phyloP scores from a whole-genome alignment of 495 filamentous ascomycete species.

The Cercophora sp. region DNA sequence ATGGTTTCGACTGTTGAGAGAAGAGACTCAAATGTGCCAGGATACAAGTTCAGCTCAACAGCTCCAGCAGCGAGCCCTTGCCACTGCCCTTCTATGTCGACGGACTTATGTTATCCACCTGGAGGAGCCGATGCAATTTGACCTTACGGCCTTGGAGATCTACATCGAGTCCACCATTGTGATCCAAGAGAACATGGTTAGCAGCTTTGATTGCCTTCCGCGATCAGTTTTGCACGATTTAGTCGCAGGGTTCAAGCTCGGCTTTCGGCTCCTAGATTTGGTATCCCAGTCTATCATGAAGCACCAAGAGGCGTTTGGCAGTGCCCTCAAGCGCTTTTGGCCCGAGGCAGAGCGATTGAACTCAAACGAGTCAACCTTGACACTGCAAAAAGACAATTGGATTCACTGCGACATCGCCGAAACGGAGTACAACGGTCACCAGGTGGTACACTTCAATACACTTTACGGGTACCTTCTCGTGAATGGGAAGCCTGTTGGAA shows the following conservation, averaged over 20 bases:
- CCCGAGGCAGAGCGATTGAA: conserved; percentile 14
- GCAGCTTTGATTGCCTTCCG: conserved; percentile 28
- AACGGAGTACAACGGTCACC: conserved; percentile 3
- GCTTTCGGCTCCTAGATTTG: conserved; percentile 30
- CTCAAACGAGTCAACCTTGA: not conserved
- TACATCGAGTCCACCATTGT: conserved; percentile 37
- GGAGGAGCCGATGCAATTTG: conserved; percentile 9
- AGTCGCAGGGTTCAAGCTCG: conserved; percentile 46
- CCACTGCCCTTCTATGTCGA: conserved; percentile 48
- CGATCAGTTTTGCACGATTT: conserved; percentile 32
- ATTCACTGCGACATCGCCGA: conserved; percentile 11
- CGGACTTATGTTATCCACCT: conserved; percentile 40
- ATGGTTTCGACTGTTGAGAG: conserved; percentile 46
- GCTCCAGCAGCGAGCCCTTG: conserved; percentile 40
- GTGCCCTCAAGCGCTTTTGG: conserved; percentile 27
- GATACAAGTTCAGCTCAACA: conserved; percentile 38
- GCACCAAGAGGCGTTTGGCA: conserved; percentile 23
- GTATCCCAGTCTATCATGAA: conserved; percentile 27
- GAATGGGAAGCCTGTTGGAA: conserved; percentile 44
- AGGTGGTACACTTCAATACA: conserved; percentile 42
- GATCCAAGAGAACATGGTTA: conserved; percentile 38
- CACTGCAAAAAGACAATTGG: not conserved
- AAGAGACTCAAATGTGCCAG: conserved; percentile 36
- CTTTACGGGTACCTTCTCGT: conserved; percentile 48
- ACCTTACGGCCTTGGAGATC: conserved; percentile 13